Evolutionary conservation across 2,329 filamentous ascomycete species (phyloP).

Genomic region (Pyrenochaeta sp.): DNA sequence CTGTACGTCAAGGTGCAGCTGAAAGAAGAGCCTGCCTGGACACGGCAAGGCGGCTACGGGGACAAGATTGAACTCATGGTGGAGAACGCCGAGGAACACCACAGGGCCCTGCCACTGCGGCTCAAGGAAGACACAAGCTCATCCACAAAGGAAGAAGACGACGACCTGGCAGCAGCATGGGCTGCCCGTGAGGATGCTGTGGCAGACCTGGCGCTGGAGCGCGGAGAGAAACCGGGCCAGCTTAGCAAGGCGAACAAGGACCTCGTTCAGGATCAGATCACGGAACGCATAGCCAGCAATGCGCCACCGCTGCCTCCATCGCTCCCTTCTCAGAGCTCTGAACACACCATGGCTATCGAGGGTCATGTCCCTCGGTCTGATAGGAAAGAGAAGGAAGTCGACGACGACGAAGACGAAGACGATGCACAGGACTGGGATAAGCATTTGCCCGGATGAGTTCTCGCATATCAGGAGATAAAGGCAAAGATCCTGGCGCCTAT

Average conservation of each 20-base stretch:
- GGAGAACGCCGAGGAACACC: constrained; percentile 42
- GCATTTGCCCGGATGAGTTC: constrained; percentile 36
- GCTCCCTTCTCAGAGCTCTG: constrained; percentile 21
- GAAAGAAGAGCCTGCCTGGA: constrained; percentile 84
- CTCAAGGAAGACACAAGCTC: constrained; percentile 26
- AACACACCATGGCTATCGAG: constrained; percentile 49
- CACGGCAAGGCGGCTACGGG: constrained; percentile 65
- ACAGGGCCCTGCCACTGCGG: constrained; percentile 38
- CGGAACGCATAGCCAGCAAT: constrained; percentile 33
- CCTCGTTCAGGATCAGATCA: constrained; percentile 43
- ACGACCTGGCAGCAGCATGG: constrained; percentile 45
- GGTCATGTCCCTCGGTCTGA: constrained; percentile 46
- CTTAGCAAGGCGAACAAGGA: constrained; percentile 42
- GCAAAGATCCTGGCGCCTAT: neutral
- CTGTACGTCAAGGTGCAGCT: constrained; percentile 91
- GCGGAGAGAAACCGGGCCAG: constrained; percentile 51
- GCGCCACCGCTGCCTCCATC: constrained; percentile 38
- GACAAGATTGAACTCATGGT: constrained; percentile 52
- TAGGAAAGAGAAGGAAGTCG: constrained; percentile 21
- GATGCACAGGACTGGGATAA: constrained; percentile 47
- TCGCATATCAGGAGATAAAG: neutral
- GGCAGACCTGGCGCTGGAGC: constrained; percentile 54
- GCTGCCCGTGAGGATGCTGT: constrained; percentile 45
- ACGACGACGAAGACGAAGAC: constrained; percentile 34
- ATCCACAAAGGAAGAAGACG: constrained; percentile 37